Base-by-base conservation (phyloP, 2,329 filamentous ascomycete genomes). In the Cladorrhinum sp. region DNA sequence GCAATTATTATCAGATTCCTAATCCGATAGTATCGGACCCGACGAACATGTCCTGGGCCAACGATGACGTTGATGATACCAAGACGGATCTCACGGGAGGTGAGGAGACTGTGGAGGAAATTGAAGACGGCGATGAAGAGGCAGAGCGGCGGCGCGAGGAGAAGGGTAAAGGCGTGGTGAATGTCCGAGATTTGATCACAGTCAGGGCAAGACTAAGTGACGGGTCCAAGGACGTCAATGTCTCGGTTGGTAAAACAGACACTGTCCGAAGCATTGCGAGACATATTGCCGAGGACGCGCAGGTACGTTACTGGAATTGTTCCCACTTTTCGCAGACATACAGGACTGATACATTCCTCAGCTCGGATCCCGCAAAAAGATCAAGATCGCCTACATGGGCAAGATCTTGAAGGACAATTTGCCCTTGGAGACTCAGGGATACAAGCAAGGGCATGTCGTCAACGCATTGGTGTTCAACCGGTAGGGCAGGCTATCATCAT, bases 311-410 rank as follows among this genome's bases (percentile, higher is more conserved):
- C 5, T 12, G 14, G 18, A 2, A 10, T 9, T 18, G 53, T 55
- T 58, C 51, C 7, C 12, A 8, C 16, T 55, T 36, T 28, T n/a
- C 49, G 2, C 5, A 8, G 4, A 28, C 12, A 18, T 10, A 4
- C 49, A n/a, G 8, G 30, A 26, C 55, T 61, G 28, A 65, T 55
- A 51, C 1, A n/a, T 20, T 14, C 2, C 14, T 8, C 26, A 89
- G 88, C 77, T 93, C 30, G 73, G 81, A 1, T 71, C 78, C 7
- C 78, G 77, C 50, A 85, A 84, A 63, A 83, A 80, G 53, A 79
- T 96, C 55, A 85, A 86, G 58, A 83, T 96, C 62, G 87, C 86
- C 20, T 96, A 96, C 73, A 82, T 95, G 74, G 93, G 93, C 66
- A 91, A 87, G 71, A 84, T 93, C 55, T 81, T 96, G 51, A 86